Percentiles rank a stretch among this genome's conserved stretches.
These are phyloP conservation scores for Mycosphaerella sp. DNA, from an alignment of 2,329 filamentous ascomycete species.

Conservation along the genomic window DNA sequence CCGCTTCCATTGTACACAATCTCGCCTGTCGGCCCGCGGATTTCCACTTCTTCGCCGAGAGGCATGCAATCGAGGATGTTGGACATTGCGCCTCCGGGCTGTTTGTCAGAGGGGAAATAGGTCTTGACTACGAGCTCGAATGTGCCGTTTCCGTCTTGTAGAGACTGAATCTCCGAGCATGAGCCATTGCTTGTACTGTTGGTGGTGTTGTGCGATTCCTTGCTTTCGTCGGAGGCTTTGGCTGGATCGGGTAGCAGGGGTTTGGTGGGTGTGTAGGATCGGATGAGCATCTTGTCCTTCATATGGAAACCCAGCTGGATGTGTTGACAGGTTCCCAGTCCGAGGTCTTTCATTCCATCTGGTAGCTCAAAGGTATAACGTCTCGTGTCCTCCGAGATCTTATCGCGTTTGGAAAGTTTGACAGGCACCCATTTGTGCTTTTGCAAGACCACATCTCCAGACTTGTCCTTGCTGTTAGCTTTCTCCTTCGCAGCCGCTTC, in stretches of 20 bases:
- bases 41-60: constrained; percentile 46
- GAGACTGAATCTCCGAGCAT: constrained; percentile 2
- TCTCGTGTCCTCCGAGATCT: constrained; percentile 42
- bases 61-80: constrained; percentile 50
- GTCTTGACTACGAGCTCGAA: constrained; percentile 50
- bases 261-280: constrained; percentile 46
- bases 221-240: no score
- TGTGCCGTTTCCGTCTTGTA: constrained; percentile 36
- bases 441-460: constrained; percentile 36
- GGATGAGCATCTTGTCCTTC: constrained; percentile 46
- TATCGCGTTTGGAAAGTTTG: constrained; percentile 36
- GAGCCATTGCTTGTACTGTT: constrained; percentile 20
- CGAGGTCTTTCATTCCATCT: constrained; percentile 38
- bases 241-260: constrained; percentile 36
- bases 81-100: constrained; percentile 50
- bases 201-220: neutral
- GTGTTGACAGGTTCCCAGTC: constrained; percentile 49
- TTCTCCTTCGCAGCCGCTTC: constrained; percentile 39
- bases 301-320: constrained; percentile 51
- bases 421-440: constrained; percentile 46
- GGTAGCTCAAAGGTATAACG: constrained; percentile 46
- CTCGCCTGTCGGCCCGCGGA: constrained; percentile 48
- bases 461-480: constrained; percentile 25
- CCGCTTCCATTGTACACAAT: constrained; percentile 47
- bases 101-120: constrained; percentile 44